phyloP scores from a whole-genome alignment of 202 grass and related monocot species.

The Bolboschoenoplectus hybrid region DNA sequence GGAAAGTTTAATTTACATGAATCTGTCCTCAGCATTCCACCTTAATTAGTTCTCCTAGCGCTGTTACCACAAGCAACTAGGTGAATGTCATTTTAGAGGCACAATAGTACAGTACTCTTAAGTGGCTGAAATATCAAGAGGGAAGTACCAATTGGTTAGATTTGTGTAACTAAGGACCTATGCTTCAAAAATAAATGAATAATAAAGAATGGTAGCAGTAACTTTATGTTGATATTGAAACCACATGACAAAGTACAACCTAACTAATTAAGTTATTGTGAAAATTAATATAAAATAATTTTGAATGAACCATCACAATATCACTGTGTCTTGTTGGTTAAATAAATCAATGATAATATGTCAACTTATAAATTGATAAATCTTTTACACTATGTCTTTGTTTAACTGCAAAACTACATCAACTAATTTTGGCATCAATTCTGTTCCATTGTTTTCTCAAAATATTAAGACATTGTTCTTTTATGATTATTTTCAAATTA shows the following conservation, averaged over 20 bases:
- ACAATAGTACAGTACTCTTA: background rate
- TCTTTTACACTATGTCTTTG: background rate
- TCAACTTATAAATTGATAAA: background rate
- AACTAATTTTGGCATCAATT: background rate
- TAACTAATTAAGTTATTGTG: background rate
- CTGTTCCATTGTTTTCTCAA: background rate
- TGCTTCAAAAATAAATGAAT: background rate
- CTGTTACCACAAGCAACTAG: background rate
- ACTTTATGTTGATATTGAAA: background rate
- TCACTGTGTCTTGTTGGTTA: background rate
- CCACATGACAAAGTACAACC: slow-evolving; percentile 9
- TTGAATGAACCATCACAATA: background rate
- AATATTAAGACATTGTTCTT: background rate
- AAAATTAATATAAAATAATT: background rate
- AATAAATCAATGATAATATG: slow-evolving; percentile 17
- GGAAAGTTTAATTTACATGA: background rate
- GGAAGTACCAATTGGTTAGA: background rate
- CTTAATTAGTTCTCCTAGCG: background rate
- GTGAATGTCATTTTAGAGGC: background rate
- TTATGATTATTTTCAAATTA: slow-evolving; percentile 20
- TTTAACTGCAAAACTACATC: background rate
- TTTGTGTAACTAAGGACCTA: background rate
- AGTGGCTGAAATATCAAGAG: slow-evolving; percentile 1
- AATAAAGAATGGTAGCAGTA: too few relatives aligned
- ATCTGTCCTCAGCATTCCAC: background rate